phyloP scores from a whole-genome alignment of 176 grass and related monocot species.

The Pontederia paniculata region DNA sequence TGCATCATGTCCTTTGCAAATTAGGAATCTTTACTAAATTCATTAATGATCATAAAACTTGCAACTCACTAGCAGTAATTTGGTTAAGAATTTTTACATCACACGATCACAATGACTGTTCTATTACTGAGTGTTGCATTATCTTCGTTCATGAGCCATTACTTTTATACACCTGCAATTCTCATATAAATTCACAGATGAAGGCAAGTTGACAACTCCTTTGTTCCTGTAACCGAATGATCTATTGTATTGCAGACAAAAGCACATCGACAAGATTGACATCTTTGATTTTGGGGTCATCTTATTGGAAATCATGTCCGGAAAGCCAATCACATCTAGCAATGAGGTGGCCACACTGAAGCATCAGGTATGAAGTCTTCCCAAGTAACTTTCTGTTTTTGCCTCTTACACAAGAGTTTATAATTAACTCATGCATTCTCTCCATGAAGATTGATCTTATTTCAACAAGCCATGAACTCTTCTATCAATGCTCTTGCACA shows the following conservation, averaged over 20 bases:
- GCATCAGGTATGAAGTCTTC: conserved; percentile 54
- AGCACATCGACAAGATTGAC: conserved; percentile 48
- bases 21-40: too few species aligned
- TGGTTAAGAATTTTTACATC: too few species aligned
- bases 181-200: not conserved
- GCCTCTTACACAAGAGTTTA: not conserved
- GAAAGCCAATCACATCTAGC: conserved; percentile 62
- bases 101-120: too few species aligned
- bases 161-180: too few species aligned
- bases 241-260: conserved; percentile 31
- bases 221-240: not conserved
- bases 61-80: too few species aligned
- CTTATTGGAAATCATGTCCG: conserved; percentile 73
- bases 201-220: not conserved
- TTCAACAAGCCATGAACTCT: not conserved
- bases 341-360: conserved; percentile 79
- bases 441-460: not conserved
- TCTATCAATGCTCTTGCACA: not conserved
- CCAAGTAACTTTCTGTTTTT: too few species aligned
- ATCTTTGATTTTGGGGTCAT: conserved; percentile 79
- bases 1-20: too few species aligned
- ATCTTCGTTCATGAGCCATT: too few species aligned
- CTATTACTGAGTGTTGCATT: too few species aligned
- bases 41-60: too few species aligned
- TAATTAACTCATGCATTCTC: not conserved